phyloP scores from a whole-genome alignment of 192 early-diverging fungal genomes.

The Coemansia furcata region DNA sequence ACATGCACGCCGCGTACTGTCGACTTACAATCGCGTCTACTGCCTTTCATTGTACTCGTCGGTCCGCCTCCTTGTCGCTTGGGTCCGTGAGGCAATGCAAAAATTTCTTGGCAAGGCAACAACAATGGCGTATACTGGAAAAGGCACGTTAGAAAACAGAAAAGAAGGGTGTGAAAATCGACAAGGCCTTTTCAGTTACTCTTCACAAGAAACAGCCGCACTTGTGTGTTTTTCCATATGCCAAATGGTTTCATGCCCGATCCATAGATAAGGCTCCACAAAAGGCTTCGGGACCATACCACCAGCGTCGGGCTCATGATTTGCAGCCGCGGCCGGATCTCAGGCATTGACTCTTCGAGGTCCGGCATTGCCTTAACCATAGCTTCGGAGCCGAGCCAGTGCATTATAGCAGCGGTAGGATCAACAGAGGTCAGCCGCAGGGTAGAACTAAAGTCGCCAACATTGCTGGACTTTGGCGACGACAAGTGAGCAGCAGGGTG shows the following conservation, averaged over 20 bases:
- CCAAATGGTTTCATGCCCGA: conserved; percentile 58
- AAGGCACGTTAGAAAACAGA: neutral
- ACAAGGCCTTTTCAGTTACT: neutral
- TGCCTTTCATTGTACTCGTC: neutral
- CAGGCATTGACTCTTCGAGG: conserved; percentile 51
- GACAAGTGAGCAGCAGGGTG: neutral
- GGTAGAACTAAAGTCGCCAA: conserved; percentile 17
- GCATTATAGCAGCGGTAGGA: conserved; percentile 50
- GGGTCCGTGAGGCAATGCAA: neutral
- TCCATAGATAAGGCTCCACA: conserved; percentile 71
- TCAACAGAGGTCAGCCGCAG: conserved; percentile 33
- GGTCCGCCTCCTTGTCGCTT: neutral
- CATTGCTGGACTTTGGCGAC: neutral
- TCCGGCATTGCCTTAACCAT: conserved; percentile 34
- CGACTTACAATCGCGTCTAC: too few relatives aligned
- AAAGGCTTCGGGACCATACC: conserved; percentile 67
- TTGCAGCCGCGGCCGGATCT: conserved; percentile 58
- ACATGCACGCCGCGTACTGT: neutral
- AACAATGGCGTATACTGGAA: neutral
- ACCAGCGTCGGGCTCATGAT: conserved; percentile 60
- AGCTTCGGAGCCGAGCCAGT: conserved; percentile 41
- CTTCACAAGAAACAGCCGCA: conserved; percentile 57
- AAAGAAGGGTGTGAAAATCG: neutral
- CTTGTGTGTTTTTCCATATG: conserved; percentile 65
- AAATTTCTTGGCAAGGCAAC: neutral